Conservation (phyloP, 2,329 filamentous ascomycete genomes). For the Colletotrichum melonis region DNA sequence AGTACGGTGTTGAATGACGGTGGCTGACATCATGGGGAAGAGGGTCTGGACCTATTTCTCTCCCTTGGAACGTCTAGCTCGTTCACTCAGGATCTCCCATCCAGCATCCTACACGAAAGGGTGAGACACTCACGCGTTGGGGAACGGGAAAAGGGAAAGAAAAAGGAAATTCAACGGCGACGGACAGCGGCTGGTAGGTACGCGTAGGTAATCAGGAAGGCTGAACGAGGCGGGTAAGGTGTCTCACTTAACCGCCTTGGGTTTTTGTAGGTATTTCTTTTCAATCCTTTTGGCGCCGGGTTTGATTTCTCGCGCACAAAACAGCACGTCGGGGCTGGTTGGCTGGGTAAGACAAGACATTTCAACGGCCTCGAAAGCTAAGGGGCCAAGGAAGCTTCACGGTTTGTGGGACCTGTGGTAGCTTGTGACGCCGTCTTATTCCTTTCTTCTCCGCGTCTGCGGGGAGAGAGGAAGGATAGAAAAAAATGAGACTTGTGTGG, state of each 20-base stretch:
- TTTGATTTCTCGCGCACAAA: not conserved
- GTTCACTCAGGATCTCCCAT: not conserved
- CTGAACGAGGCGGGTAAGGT: not conserved
- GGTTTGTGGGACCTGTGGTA: not conserved
- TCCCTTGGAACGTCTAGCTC: not conserved
- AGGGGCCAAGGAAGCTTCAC: not conserved
- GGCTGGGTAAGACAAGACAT: conserved; percentile 7
- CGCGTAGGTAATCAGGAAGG: not conserved
- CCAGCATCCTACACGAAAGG: not conserved
- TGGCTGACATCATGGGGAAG: conserved; percentile 29
- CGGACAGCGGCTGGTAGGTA: not conserved
- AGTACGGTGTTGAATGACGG: conserved; percentile 14
- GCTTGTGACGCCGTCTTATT: not conserved
- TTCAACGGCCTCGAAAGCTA: not conserved
- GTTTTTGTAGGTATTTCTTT: not conserved
- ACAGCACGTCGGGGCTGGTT: not conserved
- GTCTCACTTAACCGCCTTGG: not conserved
- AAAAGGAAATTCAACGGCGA: not conserved
- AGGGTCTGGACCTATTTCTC: not conserved
- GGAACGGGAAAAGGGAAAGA: not conserved
- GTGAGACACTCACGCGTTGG: not conserved
- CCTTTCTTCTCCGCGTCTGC: not conserved
- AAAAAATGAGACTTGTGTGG: not conserved
- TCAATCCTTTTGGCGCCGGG: not conserved
- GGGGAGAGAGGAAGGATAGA: not conserved